Evolutionary conservation across 306 rosid species (phyloP).

Genomic region (Vachellia pachyceras): DNA sequence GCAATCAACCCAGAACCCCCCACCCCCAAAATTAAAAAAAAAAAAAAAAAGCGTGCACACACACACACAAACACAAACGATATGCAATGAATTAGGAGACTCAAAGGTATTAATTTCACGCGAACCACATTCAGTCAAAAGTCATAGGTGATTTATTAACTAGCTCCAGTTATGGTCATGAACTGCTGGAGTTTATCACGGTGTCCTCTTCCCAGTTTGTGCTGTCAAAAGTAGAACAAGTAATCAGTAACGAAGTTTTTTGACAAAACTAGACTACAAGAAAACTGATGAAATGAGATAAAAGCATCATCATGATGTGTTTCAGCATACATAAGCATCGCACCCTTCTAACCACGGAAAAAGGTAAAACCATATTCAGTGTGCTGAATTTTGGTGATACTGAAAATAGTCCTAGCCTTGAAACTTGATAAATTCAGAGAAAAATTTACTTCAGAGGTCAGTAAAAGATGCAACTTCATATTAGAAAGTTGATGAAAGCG

Average conservation of each 20-base stretch:
- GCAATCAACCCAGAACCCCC: not conserved
- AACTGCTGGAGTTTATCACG: constrained; percentile 98
- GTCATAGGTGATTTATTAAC: constrained; percentile 51
- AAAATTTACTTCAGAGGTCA: not conserved
- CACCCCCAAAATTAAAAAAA: not conserved
- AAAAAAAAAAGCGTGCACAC: not conserved
- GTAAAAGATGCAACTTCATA: not conserved
- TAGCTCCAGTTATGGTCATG: constrained; percentile 87
- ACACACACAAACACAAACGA: not conserved
- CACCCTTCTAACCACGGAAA: not conserved
- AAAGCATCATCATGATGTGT: not conserved
- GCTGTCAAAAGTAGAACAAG: constrained; percentile 58
- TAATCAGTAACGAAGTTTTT: not conserved
- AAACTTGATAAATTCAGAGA: not conserved
- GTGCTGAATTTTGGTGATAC: not conserved
- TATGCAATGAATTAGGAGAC: not conserved
- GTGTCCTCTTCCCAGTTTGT: constrained; percentile 87
- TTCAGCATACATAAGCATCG: not conserved
- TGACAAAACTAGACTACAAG: not conserved
- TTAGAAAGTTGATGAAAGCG: not conserved
- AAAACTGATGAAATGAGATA: not conserved
- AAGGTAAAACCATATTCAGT: not conserved
- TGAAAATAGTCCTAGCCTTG: not conserved
- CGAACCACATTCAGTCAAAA: not conserved
- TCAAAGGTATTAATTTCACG: constrained; percentile 8